phyloP scores from a whole-genome alignment of 495 filamentous ascomycete genomes.

The Neurospora tetraspora region DNA sequence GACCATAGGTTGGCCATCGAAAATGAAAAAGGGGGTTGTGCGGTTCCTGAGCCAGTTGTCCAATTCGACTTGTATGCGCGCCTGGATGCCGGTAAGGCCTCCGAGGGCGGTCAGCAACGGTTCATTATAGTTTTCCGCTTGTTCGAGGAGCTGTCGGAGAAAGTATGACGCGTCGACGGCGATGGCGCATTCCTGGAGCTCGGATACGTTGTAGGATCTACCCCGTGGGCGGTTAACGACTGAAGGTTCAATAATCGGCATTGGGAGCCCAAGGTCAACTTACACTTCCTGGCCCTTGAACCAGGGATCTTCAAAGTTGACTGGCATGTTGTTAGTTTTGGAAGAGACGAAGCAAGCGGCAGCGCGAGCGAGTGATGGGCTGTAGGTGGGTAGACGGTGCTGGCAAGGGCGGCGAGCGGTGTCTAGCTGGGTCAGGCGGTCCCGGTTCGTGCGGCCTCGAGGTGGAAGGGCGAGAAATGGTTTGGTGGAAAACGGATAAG shows the following conservation, averaged over 20 bases:
- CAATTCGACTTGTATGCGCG: constrained; percentile 64
- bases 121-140: constrained; percentile 58
- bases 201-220: constrained; percentile 27
- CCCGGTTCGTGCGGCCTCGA: not conserved
- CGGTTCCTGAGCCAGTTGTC: constrained; percentile 51
- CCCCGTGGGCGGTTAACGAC: constrained; percentile 3
- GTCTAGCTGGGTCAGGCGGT: not conserved
- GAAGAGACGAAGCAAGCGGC: constrained; percentile 2
- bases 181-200: constrained; percentile 59
- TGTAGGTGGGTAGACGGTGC: not conserved
- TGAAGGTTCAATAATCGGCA: not conserved
- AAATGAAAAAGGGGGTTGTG: constrained; percentile 72
- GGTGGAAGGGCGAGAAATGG: not conserved
- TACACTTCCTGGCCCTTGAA: constrained; percentile 36
- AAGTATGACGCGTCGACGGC: constrained; percentile 90
- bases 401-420: not conserved
- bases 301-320: constrained; percentile 33
- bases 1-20: constrained; percentile 72
- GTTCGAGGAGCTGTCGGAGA: constrained; percentile 57
- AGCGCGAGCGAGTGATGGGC: constrained; percentile 11
- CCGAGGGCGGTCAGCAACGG: constrained; percentile 84
- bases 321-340: constrained; percentile 14
- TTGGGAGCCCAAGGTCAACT: constrained; percentile 1
- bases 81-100: constrained; percentile 68
- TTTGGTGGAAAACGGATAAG: not conserved